A percentile compares a stretch with the other conserved stretches of the same genome.
Conservation (phyloP, 371 early-diverging fungal genomes). For the Capillidium heterosporum region DNA sequence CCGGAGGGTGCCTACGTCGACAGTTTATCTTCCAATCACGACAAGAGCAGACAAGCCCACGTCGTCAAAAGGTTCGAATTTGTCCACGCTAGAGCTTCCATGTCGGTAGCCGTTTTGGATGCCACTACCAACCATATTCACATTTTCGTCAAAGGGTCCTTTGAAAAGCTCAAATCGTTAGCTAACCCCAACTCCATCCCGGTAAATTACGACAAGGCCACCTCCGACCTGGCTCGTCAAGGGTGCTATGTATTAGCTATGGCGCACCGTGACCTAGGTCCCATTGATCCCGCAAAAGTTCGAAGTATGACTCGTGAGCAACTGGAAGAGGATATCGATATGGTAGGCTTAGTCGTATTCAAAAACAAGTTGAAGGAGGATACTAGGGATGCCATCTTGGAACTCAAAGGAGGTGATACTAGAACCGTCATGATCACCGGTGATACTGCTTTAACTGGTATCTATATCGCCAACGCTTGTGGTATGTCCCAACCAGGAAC, state of each 20-base stretch:
- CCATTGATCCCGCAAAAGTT: slow-evolving; percentile 19
- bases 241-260: slow-evolving; percentile 68
- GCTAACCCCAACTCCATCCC: slow-evolving; percentile 32
- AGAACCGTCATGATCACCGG: slow-evolving; percentile 87
- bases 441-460: slow-evolving; percentile 75
- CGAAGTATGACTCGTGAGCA: slow-evolving; percentile 30
- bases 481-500: slow-evolving; percentile 33
- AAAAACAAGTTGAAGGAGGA: slow-evolving; percentile 73
- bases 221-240: slow-evolving; percentile 34
- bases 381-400: slow-evolving; percentile 45
- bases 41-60: slow-evolving; percentile 15
- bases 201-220: slow-evolving; percentile 31
- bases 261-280: slow-evolving; percentile 31
- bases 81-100: slow-evolving; percentile 62
- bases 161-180: slow-evolving; percentile 49
- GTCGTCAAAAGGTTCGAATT: slow-evolving; percentile 68
- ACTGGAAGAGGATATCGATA: slow-evolving; percentile 37
- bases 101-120: slow-evolving; percentile 58
- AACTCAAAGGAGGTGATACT: slow-evolving; percentile 53
- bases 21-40: slow-evolving; percentile 16
- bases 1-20: slow-evolving; percentile 16
- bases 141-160: slow-evolving; percentile 70
- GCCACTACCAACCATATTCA: slow-evolving; percentile 29
- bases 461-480: slow-evolving; percentile 64
- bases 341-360: slow-evolving; percentile 66